Evolutionary conservation across 2,329 filamentous ascomycete genomes (phyloP).

Genomic region (Plectosphaerella cucumerina): DNA sequence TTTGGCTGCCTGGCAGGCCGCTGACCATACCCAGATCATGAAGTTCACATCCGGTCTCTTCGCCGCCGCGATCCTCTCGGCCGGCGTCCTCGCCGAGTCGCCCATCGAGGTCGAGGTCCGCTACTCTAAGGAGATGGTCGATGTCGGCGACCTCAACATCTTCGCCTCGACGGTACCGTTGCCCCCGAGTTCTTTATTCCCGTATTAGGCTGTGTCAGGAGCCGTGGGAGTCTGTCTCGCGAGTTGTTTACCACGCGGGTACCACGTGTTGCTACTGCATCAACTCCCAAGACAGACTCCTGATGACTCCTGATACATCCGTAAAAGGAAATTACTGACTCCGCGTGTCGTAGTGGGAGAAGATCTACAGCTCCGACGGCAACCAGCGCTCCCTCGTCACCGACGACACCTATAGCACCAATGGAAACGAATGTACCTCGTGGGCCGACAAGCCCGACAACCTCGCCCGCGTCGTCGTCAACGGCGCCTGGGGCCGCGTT

Average conservation of each 20-base stretch:
- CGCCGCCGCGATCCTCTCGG: constrained; percentile 1
- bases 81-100: constrained; percentile 3
- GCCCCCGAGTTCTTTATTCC: too few species aligned
- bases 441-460: constrained; percentile 5
- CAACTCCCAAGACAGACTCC: too few species aligned
- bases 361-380: constrained; percentile 10
- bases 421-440: constrained; percentile 9
- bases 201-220: too few species aligned
- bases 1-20: too few species aligned
- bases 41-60: neutral
- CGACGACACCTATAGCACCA: constrained; percentile 5
- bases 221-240: too few species aligned
- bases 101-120: constrained; percentile 12
- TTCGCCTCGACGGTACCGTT: constrained; percentile 11
- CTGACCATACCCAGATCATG: neutral
- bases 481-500: constrained; percentile 12
- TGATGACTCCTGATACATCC: too few species aligned
- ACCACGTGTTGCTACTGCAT: too few species aligned
- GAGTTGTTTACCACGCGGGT: too few species aligned
- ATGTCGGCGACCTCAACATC: constrained; percentile 12
- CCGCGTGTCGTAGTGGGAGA: too few species aligned
- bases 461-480: constrained; percentile 9
- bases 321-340: too few species aligned
- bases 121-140: constrained; percentile 12
- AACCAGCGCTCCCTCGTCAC: constrained; percentile 10